Base-by-base conservation (phyloP, 805 yeast species). In the Priceomyces fermenticarens region DNA sequence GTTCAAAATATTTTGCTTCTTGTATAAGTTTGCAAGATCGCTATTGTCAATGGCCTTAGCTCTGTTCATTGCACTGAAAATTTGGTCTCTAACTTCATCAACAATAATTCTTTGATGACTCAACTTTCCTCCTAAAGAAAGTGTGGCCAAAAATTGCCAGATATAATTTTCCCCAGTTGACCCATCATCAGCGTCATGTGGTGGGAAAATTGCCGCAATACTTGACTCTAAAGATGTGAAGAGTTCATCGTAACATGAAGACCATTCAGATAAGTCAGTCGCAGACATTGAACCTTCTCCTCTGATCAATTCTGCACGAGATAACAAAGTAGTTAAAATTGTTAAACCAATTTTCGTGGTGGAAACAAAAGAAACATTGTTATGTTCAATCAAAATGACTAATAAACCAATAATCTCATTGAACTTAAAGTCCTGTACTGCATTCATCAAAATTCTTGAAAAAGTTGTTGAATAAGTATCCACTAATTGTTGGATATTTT, bases 61-160 rank as follows among this genome's bases (percentile, higher is more conserved):
- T 47, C 81, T 77, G 45, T 72, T 78, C 78, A 89, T 86, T 9
- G 88, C 85, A 26, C 91, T 93, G 55, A 91, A 91, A 45, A 91
- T 90, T 62, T 88, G 90, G 55, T 87, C 93, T 67, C 97, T 80
- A 20, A 88, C 89, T 60, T 88, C 97, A 62, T 89, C 97, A 32
- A 91, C 96, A 53, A 91, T 85, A 46, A 88, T 80, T 68, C 97
- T 79, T 74, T 91, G 97, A 58, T 90, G 97, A 53, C 84, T 84
- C 52, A 87, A 69, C 58, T 85, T 83, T 48, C 97, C 96, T 46
- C 96, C 91, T 47, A 91, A 71, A 0, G 98, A 91, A 45, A 91
- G 75, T 10, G 96, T 85, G 15, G 99, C 99, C 62, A 91, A 77
- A 58, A 91, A 90, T 67, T 91, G 97, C 99, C 99, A 91, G 38